Conservation (phyloP, 140 eudicot genomes). For the Stevia rebaudiana region DNA sequence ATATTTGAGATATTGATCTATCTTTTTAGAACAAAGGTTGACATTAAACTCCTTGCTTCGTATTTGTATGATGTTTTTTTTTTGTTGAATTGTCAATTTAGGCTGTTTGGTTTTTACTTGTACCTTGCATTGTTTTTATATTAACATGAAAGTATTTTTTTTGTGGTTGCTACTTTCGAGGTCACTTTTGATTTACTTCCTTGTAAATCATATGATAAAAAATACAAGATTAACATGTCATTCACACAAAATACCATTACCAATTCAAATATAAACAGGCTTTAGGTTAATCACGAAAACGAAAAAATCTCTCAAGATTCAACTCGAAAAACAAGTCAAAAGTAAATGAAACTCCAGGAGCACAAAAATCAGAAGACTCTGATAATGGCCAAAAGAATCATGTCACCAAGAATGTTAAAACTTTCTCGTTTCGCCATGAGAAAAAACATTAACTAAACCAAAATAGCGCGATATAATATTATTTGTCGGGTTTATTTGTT, state of each 20-base stretch:
- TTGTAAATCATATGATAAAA: background rate
- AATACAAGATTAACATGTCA: background rate
- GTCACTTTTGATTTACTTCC: no score
- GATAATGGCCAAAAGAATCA: conserved; percentile 25
- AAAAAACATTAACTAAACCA: conserved; percentile 9
- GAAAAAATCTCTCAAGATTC: background rate
- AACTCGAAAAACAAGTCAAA: background rate
- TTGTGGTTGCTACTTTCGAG: no score
- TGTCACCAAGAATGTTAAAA: background rate
- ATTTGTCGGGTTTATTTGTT: conserved; percentile 22
- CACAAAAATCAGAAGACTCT: conserved; percentile 11
- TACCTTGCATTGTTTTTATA: no score
- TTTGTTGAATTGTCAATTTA: no score
- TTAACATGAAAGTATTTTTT: no score
- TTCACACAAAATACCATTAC: background rate
- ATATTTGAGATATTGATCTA: no score
- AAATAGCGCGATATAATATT: background rate
- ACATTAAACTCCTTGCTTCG: no score
- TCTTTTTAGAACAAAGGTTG: no score
- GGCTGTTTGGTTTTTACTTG: no score
- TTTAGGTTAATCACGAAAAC: background rate
- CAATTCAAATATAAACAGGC: background rate
- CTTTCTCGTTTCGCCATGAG: background rate
- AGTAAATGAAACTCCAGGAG: background rate
- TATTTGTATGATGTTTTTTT: no score